These are phyloP conservation scores for Lactarius akahatsu DNA, from an alignment of 768 basidiomycete species.

Conservation along the genomic window DNA sequence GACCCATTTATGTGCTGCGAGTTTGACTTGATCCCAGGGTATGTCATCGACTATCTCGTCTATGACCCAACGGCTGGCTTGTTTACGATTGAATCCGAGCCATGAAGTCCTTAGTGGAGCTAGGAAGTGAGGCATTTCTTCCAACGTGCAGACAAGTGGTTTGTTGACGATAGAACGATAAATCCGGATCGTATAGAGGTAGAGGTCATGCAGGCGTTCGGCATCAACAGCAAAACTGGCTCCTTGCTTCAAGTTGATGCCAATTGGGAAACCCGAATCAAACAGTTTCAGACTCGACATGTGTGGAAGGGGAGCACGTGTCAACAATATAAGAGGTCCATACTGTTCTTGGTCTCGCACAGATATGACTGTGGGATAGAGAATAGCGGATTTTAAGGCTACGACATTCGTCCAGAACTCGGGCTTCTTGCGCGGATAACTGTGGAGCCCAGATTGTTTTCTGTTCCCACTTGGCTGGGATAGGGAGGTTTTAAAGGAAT, in stretches of 20 bases:
- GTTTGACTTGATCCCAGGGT: conserved; percentile 60
- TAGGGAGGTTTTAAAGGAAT: conserved; percentile 6
- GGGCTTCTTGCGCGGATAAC: conserved; percentile 59
- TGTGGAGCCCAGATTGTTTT: conserved; percentile 44
- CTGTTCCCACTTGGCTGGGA: conserved; percentile 8
- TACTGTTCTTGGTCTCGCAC: conserved; percentile 40
- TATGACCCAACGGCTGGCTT: conserved; percentile 32
- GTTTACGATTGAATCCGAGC: conserved; percentile 33
- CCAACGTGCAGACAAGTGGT: conserved; percentile 52
- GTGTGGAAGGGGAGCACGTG: conserved; percentile 62
- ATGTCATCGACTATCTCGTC: conserved; percentile 48
- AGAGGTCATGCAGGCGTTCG: conserved; percentile 47
- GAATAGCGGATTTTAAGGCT: conserved; percentile 33
- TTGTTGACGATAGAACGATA: conserved; percentile 68
- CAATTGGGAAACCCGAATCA: conserved; percentile 47
- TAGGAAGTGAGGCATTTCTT: conserved; percentile 63
- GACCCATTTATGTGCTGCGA: conserved; percentile 54
- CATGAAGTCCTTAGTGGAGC: conserved; percentile 54
- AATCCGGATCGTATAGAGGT: conserved; percentile 62
- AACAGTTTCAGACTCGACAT: conserved; percentile 60
- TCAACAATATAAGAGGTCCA: conserved; percentile 64
- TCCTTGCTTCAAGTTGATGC: conserved; percentile 46
- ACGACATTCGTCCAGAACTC: conserved; percentile 61
- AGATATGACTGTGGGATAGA: conserved; percentile 61
- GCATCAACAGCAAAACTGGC: conserved; percentile 51